Evolutionary conservation across 1,284 basidiomycete genomes (phyloP), one percentile per base, ranked within the genome.

Genomic region (Polyporus tsugae): DNA sequence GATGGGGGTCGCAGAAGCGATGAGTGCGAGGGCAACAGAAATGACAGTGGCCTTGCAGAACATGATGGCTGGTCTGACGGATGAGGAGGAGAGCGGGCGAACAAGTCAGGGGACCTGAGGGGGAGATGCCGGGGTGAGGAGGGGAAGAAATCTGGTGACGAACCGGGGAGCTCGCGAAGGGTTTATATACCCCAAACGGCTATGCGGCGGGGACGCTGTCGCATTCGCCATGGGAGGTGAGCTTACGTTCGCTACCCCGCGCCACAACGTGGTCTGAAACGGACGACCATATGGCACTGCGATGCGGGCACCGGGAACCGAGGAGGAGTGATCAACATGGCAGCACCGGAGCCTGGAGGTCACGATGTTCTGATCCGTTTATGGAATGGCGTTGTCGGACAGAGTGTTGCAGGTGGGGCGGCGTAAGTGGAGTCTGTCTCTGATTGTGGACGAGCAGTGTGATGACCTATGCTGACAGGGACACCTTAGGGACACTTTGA

Each of bases 1-100:
- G 22, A 74, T 41, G 7, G 76, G 76, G 15, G 61, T 67, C 17
- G 72, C 75, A n/a, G 71, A 68, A 39, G 62, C 62, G 36, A 63
- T 29, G 35, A 63, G 44, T 17, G 62, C 46, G 49, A 63, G 62
- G 3, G 62, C 62, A 22, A 63, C 35, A 15, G 62, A 19, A 22
- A 63, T 13, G 46, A 63, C 49, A 13, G 46, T 63, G 36, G 62
- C 62, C 36, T 63, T 63, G 62, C 62, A 63, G 49, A 63, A 63
- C 62, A 63, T 63, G 62, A 22, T 35, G 35, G 60, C 13, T 49
- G n/a, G 46, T 49, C 46, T 25, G 46, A 49, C 7, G 46, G 29
- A 44, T 19, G 17, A n/a, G 39, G 36, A 9, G 19, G 29, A 29
- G n/a, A 33, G 46, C 33, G 22, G 10, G 29, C 46, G n/a, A 33